Evolutionary conservation across 495 filamentous ascomycete genomes (phyloP).

Genomic region (Glarea lozoyensis): DNA sequence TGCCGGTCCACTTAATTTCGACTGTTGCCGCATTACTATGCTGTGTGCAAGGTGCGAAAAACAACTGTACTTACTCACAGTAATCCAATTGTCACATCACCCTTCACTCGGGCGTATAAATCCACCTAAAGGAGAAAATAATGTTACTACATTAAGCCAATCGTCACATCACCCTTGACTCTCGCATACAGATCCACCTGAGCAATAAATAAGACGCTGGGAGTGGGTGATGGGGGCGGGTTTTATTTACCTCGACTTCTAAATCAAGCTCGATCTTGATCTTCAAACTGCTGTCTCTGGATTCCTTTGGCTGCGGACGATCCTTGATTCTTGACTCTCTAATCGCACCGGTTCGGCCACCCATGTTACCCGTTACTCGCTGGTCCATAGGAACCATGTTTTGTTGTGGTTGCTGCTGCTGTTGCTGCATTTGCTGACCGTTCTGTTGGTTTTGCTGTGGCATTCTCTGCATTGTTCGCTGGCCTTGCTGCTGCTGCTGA

Average conservation of each 20-base stretch:
- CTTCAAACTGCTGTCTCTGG: slow-evolving; percentile 19
- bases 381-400: slow-evolving; percentile 5
- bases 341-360: slow-evolving; percentile 19
- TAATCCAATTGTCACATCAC: slow-evolving; percentile 22
- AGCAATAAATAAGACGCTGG: slow-evolving; percentile 2
- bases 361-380: slow-evolving; percentile 16
- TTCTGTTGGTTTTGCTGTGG: slow-evolving; percentile 8
- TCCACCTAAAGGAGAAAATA: too few species aligned
- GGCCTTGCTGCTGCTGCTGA: slow-evolving; percentile 7
- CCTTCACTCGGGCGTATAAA: slow-evolving; percentile 23
- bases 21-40: slow-evolving; percentile 1
- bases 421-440: not conserved
- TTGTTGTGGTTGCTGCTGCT: slow-evolving; percentile 8
- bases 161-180: slow-evolving; percentile 21
- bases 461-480: slow-evolving; percentile 20
- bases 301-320: slow-evolving; percentile 13
- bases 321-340: slow-evolving; percentile 22
- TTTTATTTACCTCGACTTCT: slow-evolving; percentile 24
- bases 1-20: not conserved
- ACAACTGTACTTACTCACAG: slow-evolving; percentile 12
- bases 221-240: too few species aligned
- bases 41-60: not conserved
- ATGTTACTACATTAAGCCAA: slow-evolving; percentile 18
- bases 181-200: slow-evolving; percentile 22
- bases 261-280: slow-evolving; percentile 24